Evolutionary conservation across 2,329 filamentous ascomycete genomes (phyloP), one percentile per base, ranked within the genome.

Genomic region (Curvularia eragrostidis): DNA sequence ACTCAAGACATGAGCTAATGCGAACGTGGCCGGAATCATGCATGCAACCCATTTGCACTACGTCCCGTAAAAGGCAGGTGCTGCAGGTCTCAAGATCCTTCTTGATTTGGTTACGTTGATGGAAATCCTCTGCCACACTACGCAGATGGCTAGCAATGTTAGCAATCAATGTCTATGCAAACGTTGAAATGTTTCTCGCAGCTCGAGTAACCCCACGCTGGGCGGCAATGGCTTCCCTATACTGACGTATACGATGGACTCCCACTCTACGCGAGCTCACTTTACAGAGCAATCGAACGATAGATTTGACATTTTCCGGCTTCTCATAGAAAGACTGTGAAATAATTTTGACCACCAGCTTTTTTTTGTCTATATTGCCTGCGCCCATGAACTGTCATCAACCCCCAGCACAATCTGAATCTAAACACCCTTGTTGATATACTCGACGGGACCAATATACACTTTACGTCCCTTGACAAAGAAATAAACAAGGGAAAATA

Each of bases 401-500:
- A n/a, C 2, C 34, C 15, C 34, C n/a, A n/a, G 15, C n/a, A 15
- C 26, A 30, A 8, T 26, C 6, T n/a, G 30, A 10, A 23, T 23
- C 18, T 48, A 50, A 8, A 56, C 12, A 53, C 41, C 42, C 21
- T 56, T 62, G 48, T 66, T 68, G 7, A 68, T 50, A 41, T 69
- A 68, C 51, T 68, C 66, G 1, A 75, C 72, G 10, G 73, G 74
- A 1, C 74, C 72, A 13, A 67, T 63, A 62, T 82, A 83, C 23
- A 73, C 66, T 39, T 79, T 71, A 26, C 74, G 71, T 2, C 79
- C 82, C 41, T 70, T 64, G 3, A 77, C 13, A n/a, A 70, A 62
- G 57, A 82, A 84, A 59, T 79, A 83, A 0, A 74, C 52, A 3
- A 79, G 70, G 2, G 80, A 78, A 30, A 82, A 78, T 6, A 75